These are phyloP conservation scores for Dipodascopsis uninucleata DNA, from an alignment of 805 yeast species.

Conservation along the genomic window DNA sequence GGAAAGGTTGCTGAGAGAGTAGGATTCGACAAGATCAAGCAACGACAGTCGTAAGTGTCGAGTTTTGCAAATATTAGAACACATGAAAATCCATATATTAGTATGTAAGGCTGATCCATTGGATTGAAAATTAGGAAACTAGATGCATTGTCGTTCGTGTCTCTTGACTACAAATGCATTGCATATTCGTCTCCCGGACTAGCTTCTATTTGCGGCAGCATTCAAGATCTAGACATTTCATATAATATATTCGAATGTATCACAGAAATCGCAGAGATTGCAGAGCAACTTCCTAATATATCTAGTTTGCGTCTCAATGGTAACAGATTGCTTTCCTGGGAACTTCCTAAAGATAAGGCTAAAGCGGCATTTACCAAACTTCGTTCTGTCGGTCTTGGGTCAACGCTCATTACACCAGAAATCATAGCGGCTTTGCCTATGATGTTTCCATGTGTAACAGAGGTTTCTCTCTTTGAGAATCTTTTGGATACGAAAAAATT, in stretches of 20 bases:
- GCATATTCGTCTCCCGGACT: constrained; percentile 15
- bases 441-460: constrained; percentile 41
- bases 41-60: constrained; percentile 12
- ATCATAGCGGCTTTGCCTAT: constrained; percentile 20
- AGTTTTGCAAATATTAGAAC: too few species aligned
- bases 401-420: constrained; percentile 20
- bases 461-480: constrained; percentile 40
- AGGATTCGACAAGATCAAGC: constrained; percentile 54
- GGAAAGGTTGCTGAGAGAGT: constrained; percentile 54
- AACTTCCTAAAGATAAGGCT: constrained; percentile 3
- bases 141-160: constrained; percentile 43
- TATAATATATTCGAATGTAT: constrained; percentile 52
- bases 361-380: constrained; percentile 7
- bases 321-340: constrained; percentile 33
- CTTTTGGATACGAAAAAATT: not conserved
- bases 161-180: constrained; percentile 48
- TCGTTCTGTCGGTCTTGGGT: constrained; percentile 27
- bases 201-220: constrained; percentile 11
- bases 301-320: constrained; percentile 47
- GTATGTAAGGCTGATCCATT: too few species aligned
- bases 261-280: constrained; percentile 40
- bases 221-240: constrained; percentile 52
- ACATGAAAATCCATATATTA: not conserved
- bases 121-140: constrained; percentile 43
- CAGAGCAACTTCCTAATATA: constrained; percentile 41